Percentiles rank a stretch among this genome's conserved stretches.
Conservation (phyloP, 352 stramenopile species). For the Pythium myriotylum region DNA sequence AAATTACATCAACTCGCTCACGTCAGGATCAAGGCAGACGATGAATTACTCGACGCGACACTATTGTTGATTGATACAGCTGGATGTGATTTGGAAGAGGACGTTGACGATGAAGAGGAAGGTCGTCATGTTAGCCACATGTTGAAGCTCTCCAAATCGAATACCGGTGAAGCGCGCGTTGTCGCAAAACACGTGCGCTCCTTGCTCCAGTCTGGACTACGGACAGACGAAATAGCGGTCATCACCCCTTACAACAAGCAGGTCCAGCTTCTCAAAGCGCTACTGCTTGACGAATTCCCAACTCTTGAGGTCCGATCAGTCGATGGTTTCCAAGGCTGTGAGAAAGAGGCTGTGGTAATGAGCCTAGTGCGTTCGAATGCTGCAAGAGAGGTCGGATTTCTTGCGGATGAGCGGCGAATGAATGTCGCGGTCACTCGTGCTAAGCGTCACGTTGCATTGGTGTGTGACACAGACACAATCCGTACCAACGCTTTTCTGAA, state of each 20-base stretch:
- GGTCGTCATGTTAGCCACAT: conserved; percentile 8
- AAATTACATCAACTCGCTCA: conserved; percentile 83
- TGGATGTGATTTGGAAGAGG: conserved; percentile 92
- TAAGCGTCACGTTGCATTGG: conserved; percentile 93
- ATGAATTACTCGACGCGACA: conserved; percentile 67
- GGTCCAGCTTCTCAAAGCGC: conserved; percentile 88
- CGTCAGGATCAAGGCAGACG: conserved; percentile 54
- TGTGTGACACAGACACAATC: conserved; percentile 96
- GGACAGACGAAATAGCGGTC: conserved; percentile 92
- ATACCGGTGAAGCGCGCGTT: conserved; percentile 75
- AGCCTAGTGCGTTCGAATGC: conserved; percentile 96
- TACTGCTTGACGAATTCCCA: conserved; percentile 76
- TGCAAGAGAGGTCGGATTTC: conserved; percentile 92
- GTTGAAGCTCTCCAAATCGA: conserved; percentile 71
- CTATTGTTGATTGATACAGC: conserved; percentile 95
- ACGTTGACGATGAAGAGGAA: conserved; percentile 33
- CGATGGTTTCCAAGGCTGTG: conserved; percentile 97
- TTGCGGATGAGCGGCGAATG: conserved; percentile 95
- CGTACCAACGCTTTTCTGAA: conserved; percentile 90
- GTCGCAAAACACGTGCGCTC: conserved; percentile 83
- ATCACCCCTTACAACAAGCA: conserved; percentile 99
- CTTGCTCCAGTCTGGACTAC: conserved; percentile 86
- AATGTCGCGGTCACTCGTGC: conserved; percentile 98
- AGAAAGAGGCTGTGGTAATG: conserved; percentile 98
- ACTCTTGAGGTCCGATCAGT: conserved; percentile 92